phyloP scores from a whole-genome alignment of 768 basidiomycete genomes.

The Lepiota venenata region DNA sequence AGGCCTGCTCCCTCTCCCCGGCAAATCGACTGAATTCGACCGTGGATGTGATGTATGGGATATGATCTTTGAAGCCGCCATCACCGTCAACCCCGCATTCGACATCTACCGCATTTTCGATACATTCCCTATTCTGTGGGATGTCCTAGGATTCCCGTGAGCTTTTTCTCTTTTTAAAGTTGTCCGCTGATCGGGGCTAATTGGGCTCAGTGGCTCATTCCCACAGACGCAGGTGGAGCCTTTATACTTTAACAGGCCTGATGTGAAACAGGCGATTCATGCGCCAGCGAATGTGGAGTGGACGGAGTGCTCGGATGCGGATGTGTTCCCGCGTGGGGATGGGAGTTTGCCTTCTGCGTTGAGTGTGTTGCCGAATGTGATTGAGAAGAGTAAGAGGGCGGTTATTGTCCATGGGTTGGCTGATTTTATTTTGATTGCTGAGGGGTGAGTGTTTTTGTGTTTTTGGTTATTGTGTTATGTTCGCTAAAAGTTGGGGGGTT shows the following conservation, averaged over 20 bases:
- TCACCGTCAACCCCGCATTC: conserved; percentile 70
- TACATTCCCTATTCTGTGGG: conserved; percentile 72
- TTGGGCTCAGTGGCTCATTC: conserved; percentile 50
- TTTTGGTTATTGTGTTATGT: neutral
- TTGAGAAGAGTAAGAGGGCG: conserved; percentile 66
- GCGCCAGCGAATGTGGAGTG: conserved; percentile 60
- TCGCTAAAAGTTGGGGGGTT: neutral
- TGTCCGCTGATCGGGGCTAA: no score
- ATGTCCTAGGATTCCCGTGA: conserved; percentile 80
- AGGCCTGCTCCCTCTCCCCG: conserved; percentile 66
- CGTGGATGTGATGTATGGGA: conserved; percentile 68
- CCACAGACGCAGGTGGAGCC: conserved; percentile 49
- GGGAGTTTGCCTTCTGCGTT: conserved; percentile 58
- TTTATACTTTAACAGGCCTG: conserved; percentile 64
- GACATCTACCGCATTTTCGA: conserved; percentile 78
- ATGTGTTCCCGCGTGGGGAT: conserved; percentile 65
- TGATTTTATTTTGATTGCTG: conserved; percentile 71
- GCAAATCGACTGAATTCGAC: conserved; percentile 41
- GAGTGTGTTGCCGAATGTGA: conserved; percentile 67
- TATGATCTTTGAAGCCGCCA: conserved; percentile 56
- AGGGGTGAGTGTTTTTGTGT: conserved; percentile 46
- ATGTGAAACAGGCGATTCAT: conserved; percentile 71
- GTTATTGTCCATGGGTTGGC: conserved; percentile 73
- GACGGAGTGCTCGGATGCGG: conserved; percentile 56
- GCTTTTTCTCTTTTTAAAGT: no score